Evolutionary conservation across 164 flowering plant genomes (phyloP), one percentile per base, ranked within the genome.

Genomic region (Aristolochia californica): DNA sequence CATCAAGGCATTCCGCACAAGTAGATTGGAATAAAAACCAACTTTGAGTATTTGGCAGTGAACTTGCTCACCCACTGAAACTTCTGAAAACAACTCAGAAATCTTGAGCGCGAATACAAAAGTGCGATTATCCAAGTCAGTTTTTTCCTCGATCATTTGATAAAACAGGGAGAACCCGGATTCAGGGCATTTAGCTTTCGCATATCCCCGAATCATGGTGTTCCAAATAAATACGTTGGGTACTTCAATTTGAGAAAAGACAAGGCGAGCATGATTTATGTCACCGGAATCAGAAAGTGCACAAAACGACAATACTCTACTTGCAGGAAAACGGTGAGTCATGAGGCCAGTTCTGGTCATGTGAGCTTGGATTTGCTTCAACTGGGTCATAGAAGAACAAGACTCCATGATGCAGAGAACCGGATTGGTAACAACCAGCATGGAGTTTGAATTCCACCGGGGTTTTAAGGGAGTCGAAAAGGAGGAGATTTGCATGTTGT

Each of bases 301-400:
- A 25, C 74, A 75, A 55, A 84, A 84, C 53, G 87, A 67, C 5
- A 84, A 20, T 49, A 84, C 71, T 17, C 88, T 67, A 64, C 89
- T 84, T 15, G 60, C 70, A 0, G 91, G 88, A 56, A 84, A 87
- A 5, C 56, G 60, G 61, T 84, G 74, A n/a, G 62, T 24, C 23
- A 80, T 62, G 58, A 83, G 77, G 48, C 83, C 83, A 2, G 78
- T 75, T 17, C 72, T 58, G 28, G 73, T 80, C 79, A 83, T 78
- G 48, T 80, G 78, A 34, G 85, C 80, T 53, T 83, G 94, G 59
- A 86, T 77, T 75, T 83, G 87, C 76, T 79, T 80, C 58, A 80
- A 34, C 23, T 78, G 74, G 54, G 54, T 48, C 80, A 83, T 80
- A 21, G 80, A 65, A n/a, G 64, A 38, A 80, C 89, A 83, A 0